These are phyloP conservation scores for Neopestalotiopsis clavispora DNA, from an alignment of 2,329 filamentous ascomycete genomes.

Conservation along the genomic window DNA sequence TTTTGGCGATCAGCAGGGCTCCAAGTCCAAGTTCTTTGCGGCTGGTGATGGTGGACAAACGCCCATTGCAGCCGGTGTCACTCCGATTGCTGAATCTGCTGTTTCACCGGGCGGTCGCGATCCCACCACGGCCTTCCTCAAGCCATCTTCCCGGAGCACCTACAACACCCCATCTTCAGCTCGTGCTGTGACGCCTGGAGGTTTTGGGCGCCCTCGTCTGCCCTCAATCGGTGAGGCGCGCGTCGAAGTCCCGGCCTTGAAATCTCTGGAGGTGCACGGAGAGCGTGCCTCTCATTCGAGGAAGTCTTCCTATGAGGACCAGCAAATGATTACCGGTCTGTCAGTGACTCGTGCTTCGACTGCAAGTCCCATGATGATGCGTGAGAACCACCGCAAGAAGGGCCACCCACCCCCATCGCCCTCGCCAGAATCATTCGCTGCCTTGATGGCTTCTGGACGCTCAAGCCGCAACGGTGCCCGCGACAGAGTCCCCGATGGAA, in stretches of 20 bases:
- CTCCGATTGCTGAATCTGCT: constrained; percentile 84
- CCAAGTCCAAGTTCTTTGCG: constrained; percentile 69
- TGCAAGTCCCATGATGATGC: constrained; percentile 69
- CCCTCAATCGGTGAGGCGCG: constrained; percentile 78
- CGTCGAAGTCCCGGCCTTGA: constrained; percentile 29
- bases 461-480: constrained; percentile 72
- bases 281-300: constrained; percentile 37
- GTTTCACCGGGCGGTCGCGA: constrained; percentile 72
- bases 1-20: constrained; percentile 69
- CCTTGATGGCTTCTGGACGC: constrained; percentile 63
- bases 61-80: constrained; percentile 81
- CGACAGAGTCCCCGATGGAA: constrained; percentile 76
- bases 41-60: constrained; percentile 65
- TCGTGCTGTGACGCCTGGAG: constrained; percentile 63
- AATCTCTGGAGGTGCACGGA: constrained; percentile 24
- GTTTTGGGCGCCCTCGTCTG: constrained; percentile 67
- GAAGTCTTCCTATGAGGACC: constrained; percentile 46
- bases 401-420: constrained; percentile 70
- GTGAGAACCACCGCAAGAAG: constrained; percentile 49
- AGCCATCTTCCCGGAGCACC: constrained; percentile 69
- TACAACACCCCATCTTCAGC: constrained; percentile 74
- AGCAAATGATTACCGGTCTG: constrained; percentile 47
- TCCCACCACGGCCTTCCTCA: constrained; percentile 69
- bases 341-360: constrained; percentile 69
- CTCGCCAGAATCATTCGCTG: constrained; percentile 66